Percentiles rank a stretch among this genome's conserved stretches.
phyloP scores from a whole-genome alignment of 2,329 filamentous ascomycete species.

The Colletotrichum cereale region DNA sequence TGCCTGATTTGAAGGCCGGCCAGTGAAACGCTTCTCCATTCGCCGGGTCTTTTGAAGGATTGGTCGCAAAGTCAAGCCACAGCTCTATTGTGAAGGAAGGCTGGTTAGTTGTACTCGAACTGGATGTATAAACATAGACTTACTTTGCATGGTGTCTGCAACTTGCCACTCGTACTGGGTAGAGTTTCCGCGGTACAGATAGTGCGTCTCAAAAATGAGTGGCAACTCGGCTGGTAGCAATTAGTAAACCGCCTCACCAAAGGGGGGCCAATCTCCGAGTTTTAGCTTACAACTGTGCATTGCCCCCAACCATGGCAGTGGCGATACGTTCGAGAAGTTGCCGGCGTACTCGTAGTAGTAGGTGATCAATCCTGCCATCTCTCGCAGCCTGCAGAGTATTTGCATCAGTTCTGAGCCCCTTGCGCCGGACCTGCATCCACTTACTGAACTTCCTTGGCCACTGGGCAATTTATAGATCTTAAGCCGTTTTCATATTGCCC shows the following conservation, averaged over 20 bases:
- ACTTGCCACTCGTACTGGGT: constrained; percentile 48
- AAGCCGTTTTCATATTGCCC: constrained; percentile 21
- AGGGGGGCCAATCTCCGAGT: too few relatives aligned
- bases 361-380: constrained; percentile 43
- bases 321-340: constrained; percentile 55
- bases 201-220: constrained; percentile 48
- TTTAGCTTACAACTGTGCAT: constrained; percentile 44
- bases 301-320: constrained; percentile 54
- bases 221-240: constrained; percentile 45
- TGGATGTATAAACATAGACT: neutral
- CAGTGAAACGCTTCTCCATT: neutral
- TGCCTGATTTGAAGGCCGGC: neutral
- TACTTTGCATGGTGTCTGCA: constrained; percentile 46
- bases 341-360: constrained; percentile 57
- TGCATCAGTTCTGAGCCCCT: neutral
- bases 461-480: constrained; percentile 18
- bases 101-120: neutral
- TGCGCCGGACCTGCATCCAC: neutral
- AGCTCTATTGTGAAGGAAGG: neutral
- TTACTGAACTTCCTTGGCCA: constrained; percentile 12
- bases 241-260: neutral
- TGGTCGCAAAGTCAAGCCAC: neutral
- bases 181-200: constrained; percentile 46
- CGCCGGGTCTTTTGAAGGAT: neutral
- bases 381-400: neutral